Conservation (phyloP, 2,329 filamentous ascomycete genomes). For the Hypoxylon sp. region DNA sequence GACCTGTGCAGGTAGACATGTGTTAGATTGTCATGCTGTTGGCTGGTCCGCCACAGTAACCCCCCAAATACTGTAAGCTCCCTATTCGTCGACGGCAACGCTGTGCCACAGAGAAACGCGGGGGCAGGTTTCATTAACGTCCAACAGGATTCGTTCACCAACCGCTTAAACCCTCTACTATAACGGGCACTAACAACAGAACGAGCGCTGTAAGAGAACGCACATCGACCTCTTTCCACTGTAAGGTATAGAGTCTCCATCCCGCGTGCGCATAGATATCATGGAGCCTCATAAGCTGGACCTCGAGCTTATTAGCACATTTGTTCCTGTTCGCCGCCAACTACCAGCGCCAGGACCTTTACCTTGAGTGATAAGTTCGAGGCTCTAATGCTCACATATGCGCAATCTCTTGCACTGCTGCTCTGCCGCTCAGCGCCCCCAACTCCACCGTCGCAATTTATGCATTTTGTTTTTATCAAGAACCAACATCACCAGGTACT, state of each 20-base stretch:
- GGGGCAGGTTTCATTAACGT: neutral
- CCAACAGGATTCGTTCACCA: neutral
- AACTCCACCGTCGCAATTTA: neutral
- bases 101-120: neutral
- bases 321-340: too few species aligned
- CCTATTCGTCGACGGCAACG: neutral
- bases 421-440: too few species aligned
- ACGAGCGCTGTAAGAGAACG: neutral
- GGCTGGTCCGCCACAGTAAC: neutral
- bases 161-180: too few species aligned
- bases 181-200: neutral
- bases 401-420: too few species aligned
- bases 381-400: too few species aligned
- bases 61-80: neutral
- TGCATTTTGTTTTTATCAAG: neutral
- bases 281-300: too few species aligned
- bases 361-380: too few species aligned
- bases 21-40: neutral
- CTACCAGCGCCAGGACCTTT: too few species aligned
- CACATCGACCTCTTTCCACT: neutral
- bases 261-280: too few species aligned
- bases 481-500: neutral
- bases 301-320: too few species aligned
- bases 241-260: too few species aligned
- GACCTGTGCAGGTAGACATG: too few species aligned